Evolutionary conservation across 768 basidiomycete genomes (phyloP), one percentile per base, ranked within the genome.

Genomic region (Tulasnella sp.): DNA sequence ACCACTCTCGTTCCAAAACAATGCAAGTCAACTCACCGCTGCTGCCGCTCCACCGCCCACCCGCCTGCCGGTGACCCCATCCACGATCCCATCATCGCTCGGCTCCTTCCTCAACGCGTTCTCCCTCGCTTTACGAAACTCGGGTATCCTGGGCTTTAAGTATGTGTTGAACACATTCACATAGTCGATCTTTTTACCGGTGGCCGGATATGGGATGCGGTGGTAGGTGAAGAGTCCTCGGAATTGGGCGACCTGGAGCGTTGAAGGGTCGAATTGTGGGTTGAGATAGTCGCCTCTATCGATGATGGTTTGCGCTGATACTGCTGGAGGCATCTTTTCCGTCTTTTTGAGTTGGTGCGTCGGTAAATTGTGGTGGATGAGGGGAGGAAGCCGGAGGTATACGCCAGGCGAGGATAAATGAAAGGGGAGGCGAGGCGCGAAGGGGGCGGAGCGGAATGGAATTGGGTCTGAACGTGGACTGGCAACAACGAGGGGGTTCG

Each of bases 51-150:
- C 55, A 38, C 54, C 15, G 44, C 60, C 46, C 43, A 45, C 22
- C 15, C 45, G 34, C 12, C 24, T 38, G 19, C 89, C 89, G 5
- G 89, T 90, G n/a, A 82, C 62, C 21, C 89, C 89, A 68, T 92
- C 86, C 41, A 74, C 80, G 53, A 92, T 91, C 3, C 88, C 89
- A 58, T 87, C 83, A 61, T 87, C 85, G 65, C 87, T 90, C 4
- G 90, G 82, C 52, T 77, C 69, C 63, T 85, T 88, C 53, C 80
- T 82, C 68, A 81, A 78, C 63, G 75, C 79, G 72, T 80, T 81
- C 41, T 82, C 59, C 48, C 80, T 75, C 62, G 89, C 83, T 60
- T 76, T 81, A 69, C 78, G 82, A 59, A 85, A 71, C 63, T 80
- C 81, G 25, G 68, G 66, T 10, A 76, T 71, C 55, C 79, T 78